phyloP scores from a whole-genome alignment of 2,329 filamentous ascomycete species.

The Fusarium annulatum region DNA sequence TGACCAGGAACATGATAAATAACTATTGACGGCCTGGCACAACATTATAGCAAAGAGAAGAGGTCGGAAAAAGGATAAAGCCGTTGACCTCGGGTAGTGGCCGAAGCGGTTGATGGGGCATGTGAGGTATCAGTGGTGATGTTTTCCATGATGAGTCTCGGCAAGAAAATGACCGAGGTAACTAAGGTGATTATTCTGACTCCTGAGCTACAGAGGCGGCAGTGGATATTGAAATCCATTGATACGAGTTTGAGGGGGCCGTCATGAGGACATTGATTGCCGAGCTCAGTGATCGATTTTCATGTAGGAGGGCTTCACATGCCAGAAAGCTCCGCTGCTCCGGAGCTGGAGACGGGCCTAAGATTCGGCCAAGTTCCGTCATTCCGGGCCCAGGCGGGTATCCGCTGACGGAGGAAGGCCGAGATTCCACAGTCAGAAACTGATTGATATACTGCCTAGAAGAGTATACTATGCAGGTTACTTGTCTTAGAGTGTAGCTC shows the following conservation, averaged over 20 bases:
- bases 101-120: slow-evolving; percentile 22
- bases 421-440: slow-evolving; percentile 18
- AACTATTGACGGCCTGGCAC: background rate
- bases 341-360: slow-evolving; percentile 33
- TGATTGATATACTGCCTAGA: background rate
- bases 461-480: background rate
- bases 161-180: slow-evolving; percentile 38
- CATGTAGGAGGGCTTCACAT: slow-evolving; percentile 43
- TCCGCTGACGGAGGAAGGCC: slow-evolving; percentile 41
- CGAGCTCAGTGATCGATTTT: background rate
- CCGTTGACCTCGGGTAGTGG: slow-evolving; percentile 32
- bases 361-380: slow-evolving; percentile 45
- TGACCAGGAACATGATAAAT: background rate
- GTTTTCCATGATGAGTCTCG: slow-evolving; percentile 10
- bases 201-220: background rate
- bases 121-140: slow-evolving; percentile 22
- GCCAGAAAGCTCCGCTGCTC: slow-evolving; percentile 47
- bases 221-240: slow-evolving; percentile 22
- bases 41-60: background rate
- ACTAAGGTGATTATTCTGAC: slow-evolving; percentile 6
- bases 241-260: background rate
- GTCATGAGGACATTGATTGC: slow-evolving; percentile 18
- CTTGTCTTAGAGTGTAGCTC: background rate
- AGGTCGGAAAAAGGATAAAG: background rate
- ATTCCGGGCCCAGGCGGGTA: slow-evolving; percentile 28